These are phyloP conservation scores for Karstenula rhodostoma DNA, from an alignment of 2,329 filamentous ascomycete species.

Conservation along the genomic window DNA sequence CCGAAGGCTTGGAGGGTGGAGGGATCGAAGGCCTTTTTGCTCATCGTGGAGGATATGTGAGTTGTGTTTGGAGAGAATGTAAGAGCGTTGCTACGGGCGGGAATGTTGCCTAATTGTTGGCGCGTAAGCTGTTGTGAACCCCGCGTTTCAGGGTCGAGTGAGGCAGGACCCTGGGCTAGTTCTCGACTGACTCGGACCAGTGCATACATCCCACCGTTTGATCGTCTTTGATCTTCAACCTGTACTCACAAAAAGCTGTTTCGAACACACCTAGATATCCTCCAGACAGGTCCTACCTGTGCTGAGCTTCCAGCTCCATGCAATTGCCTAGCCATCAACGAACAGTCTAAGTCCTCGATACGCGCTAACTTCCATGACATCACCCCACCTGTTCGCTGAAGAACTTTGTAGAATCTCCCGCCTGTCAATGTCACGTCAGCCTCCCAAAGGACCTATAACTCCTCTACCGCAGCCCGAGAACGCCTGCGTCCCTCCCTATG, in stretches of 20 bases:
- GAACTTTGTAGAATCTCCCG: background rate
- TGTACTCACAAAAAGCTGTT: background rate
- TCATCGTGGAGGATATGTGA: constrained; percentile 40
- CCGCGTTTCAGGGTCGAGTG: constrained; percentile 12
- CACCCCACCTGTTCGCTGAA: constrained; percentile 16
- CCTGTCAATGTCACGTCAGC: background rate
- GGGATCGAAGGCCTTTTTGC: constrained; percentile 61
- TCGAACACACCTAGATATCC: background rate
- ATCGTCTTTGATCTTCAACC: background rate
- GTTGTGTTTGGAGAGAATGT: background rate
- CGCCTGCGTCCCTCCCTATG: background rate
- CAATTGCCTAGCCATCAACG: background rate
- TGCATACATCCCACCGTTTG: background rate
- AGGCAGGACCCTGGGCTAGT: constrained; percentile 5
- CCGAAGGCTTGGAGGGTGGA: constrained; percentile 73
- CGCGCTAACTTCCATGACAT: constrained; percentile 17
- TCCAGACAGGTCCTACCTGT: background rate
- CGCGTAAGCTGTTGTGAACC: constrained; percentile 5
- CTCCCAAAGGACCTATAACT: background rate
- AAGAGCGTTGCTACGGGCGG: background rate
- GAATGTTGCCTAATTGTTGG: background rate
- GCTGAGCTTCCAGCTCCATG: background rate
- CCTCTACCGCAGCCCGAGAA: background rate
- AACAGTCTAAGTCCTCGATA: background rate
- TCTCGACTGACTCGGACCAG: background rate